These are phyloP conservation scores for Penstemon eatonii DNA, from an alignment of 257 asterid species.

Conservation along the genomic window DNA sequence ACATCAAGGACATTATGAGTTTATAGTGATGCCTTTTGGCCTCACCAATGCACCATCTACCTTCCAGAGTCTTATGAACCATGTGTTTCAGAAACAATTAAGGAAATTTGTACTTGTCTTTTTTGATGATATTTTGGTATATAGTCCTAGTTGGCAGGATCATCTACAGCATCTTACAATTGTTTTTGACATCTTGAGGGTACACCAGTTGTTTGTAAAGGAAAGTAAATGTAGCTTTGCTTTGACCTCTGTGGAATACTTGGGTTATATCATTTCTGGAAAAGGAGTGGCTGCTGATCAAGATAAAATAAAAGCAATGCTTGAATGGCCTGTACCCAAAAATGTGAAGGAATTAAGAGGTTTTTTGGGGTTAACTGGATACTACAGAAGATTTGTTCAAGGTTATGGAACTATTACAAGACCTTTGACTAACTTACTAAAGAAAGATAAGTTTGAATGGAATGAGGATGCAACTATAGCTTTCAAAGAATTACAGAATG, in stretches of 20 bases:
- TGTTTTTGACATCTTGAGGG: background rate
- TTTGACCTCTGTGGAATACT: background rate
- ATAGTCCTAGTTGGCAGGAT: background rate
- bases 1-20: too few relatives aligned
- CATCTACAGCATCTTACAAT: background rate
- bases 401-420: background rate
- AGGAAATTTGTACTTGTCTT: too few relatives aligned
- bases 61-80: too few relatives aligned
- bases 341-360: background rate
- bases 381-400: background rate
- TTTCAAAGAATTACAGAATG: background rate
- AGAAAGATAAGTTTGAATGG: background rate
- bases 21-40: too few relatives aligned
- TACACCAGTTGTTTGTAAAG: background rate
- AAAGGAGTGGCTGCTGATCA: background rate
- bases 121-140: too few relatives aligned
- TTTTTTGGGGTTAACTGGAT: constrained; percentile 3
- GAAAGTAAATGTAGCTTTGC: background rate
- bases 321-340: background rate
- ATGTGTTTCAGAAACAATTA: too few relatives aligned
- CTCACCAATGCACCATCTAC: too few relatives aligned
- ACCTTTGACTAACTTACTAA: background rate
- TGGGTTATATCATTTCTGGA: background rate
- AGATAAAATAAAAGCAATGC: background rate
- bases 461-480: background rate